Base-by-base conservation (phyloP, 345 rosid genomes). In the Eucalyptus rudis region DNA sequence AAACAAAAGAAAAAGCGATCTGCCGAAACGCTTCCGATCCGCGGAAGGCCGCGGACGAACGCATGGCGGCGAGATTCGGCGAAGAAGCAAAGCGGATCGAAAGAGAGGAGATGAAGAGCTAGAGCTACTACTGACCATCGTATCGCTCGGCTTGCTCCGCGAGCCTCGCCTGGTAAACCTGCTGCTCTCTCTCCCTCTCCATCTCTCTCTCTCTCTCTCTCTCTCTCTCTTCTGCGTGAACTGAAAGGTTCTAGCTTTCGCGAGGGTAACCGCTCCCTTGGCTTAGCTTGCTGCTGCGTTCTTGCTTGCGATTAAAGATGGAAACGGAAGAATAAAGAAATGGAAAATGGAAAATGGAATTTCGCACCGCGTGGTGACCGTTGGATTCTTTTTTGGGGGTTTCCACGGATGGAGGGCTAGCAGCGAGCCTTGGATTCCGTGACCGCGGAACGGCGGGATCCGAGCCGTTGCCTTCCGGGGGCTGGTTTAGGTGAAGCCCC, bases 61-160 rank as follows among this genome's bases (percentile, higher is more conserved):
- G 62, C 62, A 56, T 4, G 29, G 62, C 12, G 44, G 29, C 12
- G 44, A 76, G 84, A 76, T 40, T 22, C 47, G 16, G 52, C 83
- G 8, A 31, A 44, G 31, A 8, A 36, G 24, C 45, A 50, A 80
- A 17, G 43, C 76, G 51, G 52, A 80, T 47, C 59, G 66, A 24
- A 25, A 31, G 25, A 19, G 19, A 33, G 31, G 62, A 36, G 81
- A 33, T 6, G 47, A 71, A 24, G n/a, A 56, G 62, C 62, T 56
- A 56, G n/a, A 56, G 62, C 62, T 56, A 56, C 62, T 56, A 2
- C 20, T 91, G 14, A 96, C 99, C 99, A 88, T 97, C 99, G 89
- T 96, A 96, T 92, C 99, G 90, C 92, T 96, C 99, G 52, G 99
- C 98, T 92, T 97, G 98, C 96, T 97, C 98, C 13, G 97, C 96